A percentile compares a stretch with the other conserved stretches of the same genome.
Evolutionary conservation across 139 green algal species (phyloP).

Genomic region (Chlorella sp.): DNA sequence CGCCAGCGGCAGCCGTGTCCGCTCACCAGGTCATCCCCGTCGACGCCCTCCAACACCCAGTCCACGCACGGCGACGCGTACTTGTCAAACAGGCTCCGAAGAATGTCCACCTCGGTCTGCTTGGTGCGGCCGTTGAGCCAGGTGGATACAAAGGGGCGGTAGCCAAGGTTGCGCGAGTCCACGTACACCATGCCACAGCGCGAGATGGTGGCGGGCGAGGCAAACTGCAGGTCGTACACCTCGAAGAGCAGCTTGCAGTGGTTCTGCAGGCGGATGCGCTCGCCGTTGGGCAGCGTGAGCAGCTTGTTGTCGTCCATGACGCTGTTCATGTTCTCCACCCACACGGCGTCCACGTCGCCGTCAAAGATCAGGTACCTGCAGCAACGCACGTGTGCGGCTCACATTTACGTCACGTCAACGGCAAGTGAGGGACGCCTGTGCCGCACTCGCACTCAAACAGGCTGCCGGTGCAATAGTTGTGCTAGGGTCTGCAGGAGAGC

Average conservation of each 20-base stretch:
- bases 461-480: too few species aligned
- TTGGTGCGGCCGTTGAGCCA: conserved; percentile 56
- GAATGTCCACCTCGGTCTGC: conserved; percentile 9
- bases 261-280: conserved; percentile 74
- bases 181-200: conserved; percentile 89
- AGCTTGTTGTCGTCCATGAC: conserved; percentile 90
- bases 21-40: conserved; percentile 68
- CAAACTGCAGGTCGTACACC: conserved; percentile 43
- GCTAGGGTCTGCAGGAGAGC: too few species aligned
- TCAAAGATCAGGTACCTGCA: conserved; percentile 75
- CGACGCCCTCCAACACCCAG: conserved; percentile 70
- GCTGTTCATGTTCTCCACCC: conserved; percentile 89
- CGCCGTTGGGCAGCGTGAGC: conserved; percentile 78
- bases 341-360: conserved; percentile 80
- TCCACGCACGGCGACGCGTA: conserved; percentile 60
- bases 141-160: conserved; percentile 63
- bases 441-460: too few species aligned
- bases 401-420: not conserved
- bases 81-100: conserved; percentile 66
- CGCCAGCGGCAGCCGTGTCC: too few species aligned
- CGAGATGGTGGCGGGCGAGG: conserved; percentile 65
- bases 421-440: too few species aligned
- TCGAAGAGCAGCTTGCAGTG: conserved; percentile 81
- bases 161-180: conserved; percentile 82
- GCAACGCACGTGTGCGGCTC: not conserved